A percentile compares a stretch with the other conserved stretches of the same genome.
Conservation (phyloP, 2,329 filamentous ascomycete genomes). For the Colletotrichum sp. region DNA sequence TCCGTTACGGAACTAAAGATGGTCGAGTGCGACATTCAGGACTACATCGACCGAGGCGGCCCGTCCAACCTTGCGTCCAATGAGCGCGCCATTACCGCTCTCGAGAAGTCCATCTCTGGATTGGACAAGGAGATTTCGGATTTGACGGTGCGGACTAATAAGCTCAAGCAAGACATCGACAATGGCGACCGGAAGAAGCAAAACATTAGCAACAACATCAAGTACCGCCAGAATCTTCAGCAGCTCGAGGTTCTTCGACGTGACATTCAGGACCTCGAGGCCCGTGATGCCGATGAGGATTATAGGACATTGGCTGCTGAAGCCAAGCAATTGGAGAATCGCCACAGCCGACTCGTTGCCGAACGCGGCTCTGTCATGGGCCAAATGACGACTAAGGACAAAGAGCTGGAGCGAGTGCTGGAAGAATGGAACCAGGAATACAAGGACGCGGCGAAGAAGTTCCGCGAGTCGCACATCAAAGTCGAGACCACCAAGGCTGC, state of each 20-base stretch:
- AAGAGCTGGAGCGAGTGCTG: slow-evolving; percentile 74
- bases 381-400: slow-evolving; percentile 82
- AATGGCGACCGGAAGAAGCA: slow-evolving; percentile 84
- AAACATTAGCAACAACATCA: slow-evolving; percentile 87
- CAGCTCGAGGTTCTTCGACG: slow-evolving; percentile 69
- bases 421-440: slow-evolving; percentile 87
- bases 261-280: slow-evolving; percentile 78
- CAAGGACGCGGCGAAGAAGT: slow-evolving; percentile 78
- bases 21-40: slow-evolving; percentile 77
- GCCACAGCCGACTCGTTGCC: slow-evolving; percentile 72
- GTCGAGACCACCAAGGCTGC: slow-evolving; percentile 92
- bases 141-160: slow-evolving; percentile 75
- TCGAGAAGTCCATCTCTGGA: slow-evolving; percentile 69
- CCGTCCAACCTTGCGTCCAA: slow-evolving; percentile 72
- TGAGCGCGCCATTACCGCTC: slow-evolving; percentile 68
- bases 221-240: slow-evolving; percentile 77
- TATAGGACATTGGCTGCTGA: slow-evolving; percentile 76
- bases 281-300: slow-evolving; percentile 82
- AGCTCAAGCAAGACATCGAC: slow-evolving; percentile 76
- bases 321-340: slow-evolving; percentile 68
- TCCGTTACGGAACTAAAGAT: slow-evolving; percentile 79
- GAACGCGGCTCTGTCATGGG: slow-evolving; percentile 78
- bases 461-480: slow-evolving; percentile 86
- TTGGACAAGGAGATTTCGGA: slow-evolving; percentile 72
- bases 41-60: slow-evolving; percentile 79